Base-by-base conservation (phyloP, 2,329 filamentous ascomycete species). In the Ascocoryne sarcoides region DNA sequence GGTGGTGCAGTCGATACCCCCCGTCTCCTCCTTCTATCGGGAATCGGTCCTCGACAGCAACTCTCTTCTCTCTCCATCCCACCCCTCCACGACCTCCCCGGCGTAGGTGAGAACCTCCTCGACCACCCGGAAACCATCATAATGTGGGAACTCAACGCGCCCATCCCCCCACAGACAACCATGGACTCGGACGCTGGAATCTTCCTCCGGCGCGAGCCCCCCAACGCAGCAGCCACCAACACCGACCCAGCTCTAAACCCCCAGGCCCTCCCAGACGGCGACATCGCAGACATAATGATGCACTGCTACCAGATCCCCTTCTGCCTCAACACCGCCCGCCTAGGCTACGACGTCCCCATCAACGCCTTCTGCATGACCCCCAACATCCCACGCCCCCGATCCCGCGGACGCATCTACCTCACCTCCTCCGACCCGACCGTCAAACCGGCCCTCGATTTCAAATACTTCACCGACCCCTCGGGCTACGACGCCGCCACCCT, bases 301-400 rank as follows among this genome's bases (percentile, higher is more conserved):
- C 87, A 94, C 68, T 94, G 87, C 74, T 94, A 94, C 69, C 88
- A 94, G 65, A 93, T 94, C 52, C 87, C 87, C 39, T 94, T 94
- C 66, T 84, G 81, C 47, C 76, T 88, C 52, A 94, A 94, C 72
- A 95, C 87, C 1, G 67, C 73, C 40, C 79, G 84, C 30, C 73
- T 95, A 9, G 87, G 87, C 51, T 94, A 79, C 58, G 55, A 57
- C 19, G 54, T 51, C 2, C 61, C 63, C 3, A 60, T 65, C 42
- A 70, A 78, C 49, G 65, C 76, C 37, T 71, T 73, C 10, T 63
- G 73, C 43, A 71, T 71, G 48, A 67, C 70, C 0, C 70, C 69
- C 31, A 75, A 76, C 44, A 71, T 77, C 18, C 73, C 73, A 39
- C 79, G 81, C 41, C 77, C 78, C 0, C 70, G 76, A 50, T 75